Evolutionary conservation across 208 protist genomes (phyloP), one percentile per base, ranked within the genome.

Genomic region (Leishmania guyanensis): DNA sequence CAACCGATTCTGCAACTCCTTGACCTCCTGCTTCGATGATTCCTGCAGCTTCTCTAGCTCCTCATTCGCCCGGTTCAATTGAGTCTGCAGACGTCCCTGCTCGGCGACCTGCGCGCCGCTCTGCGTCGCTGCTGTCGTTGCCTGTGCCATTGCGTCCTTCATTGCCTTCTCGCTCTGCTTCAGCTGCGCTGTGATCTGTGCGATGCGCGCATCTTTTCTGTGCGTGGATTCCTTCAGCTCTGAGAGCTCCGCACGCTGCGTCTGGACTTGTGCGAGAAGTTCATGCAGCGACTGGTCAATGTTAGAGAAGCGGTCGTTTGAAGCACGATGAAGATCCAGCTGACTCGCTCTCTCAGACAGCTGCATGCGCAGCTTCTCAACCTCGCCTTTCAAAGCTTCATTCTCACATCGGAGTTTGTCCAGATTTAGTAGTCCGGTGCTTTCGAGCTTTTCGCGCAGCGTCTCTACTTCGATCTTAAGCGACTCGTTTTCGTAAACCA

Each of bases 401-500:
- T 92, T 91, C 60, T 90, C 84, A 1, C 74, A 36, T 36, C 73
- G 62, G n/a, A 86, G 75, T 17, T 79, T 60, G 48, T 86, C 78
- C 36, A 89, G 33, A 62, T 83, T 74, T 16, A 89, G 82, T 2
- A 89, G 62, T 0, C 82, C 87, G 29, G 86, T 88, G 56, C 80
- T 87, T n/a, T 86, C 72, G 8, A 91, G 66, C 64, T 86, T 81
- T 39, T 87, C 76, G 62, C 84, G 73, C 48, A 86, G 81, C 70
- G 84, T 64, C 75, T 83, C 76, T 0, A 84, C 62, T 64, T 94
- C 81, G 51, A 95, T 89, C 48, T 92, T 88, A 33, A 95, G 85
- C 10, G 60, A 81, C 81, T 95, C 92, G 62, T 95, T 95, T 33
- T 92, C 82, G 56, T 86, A 89, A 46, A 96, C 82, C 16, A 96